phyloP scores from a whole-genome alignment of 108 stramenopile genomes.

The Mediolabrus comicus region DNA sequence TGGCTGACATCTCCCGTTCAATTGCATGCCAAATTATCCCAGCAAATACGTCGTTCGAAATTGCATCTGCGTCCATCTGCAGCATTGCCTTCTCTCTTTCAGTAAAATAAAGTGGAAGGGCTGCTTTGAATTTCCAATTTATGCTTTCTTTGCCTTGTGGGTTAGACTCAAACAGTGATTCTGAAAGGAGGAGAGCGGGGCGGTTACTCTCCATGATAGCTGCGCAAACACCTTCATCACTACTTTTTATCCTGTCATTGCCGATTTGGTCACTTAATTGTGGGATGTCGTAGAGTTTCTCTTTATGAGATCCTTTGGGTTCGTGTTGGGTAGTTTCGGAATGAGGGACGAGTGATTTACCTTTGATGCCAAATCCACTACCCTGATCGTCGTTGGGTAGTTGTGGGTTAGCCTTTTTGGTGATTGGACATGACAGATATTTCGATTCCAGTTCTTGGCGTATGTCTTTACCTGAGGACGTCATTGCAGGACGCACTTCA shows the following conservation, averaged over 20 bases:
- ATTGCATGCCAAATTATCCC: conserved; percentile 45
- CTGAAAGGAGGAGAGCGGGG: conserved; percentile 15
- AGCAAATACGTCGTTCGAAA: conserved; percentile 25
- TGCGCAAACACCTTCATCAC: background rate
- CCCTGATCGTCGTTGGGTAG: background rate
- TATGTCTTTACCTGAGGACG: conserved; percentile 9
- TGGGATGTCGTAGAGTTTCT: background rate
- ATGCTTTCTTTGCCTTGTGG: background rate
- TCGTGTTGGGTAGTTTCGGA: too few relatives aligned
- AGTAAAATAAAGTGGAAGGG: conserved; percentile 32
- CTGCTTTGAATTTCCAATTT: conserved; percentile 1
- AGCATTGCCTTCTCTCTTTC: conserved; percentile 18
- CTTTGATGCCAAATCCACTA: background rate
- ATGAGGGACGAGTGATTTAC: too few relatives aligned
- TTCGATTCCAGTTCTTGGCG: conserved; percentile 25
- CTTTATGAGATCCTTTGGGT: background rate
- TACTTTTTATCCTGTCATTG: background rate
- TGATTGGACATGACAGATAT: conserved; percentile 30
- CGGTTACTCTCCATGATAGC: background rate
- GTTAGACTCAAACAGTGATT: conserved; percentile 2
- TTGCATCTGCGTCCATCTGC: background rate
- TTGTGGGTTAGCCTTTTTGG: background rate
- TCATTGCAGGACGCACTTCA: conserved; percentile 20
- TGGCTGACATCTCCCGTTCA: conserved; percentile 12
- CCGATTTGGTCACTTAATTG: background rate